Conservation (phyloP, 805 yeast genomes). For the Kurtzmaniella fragi region DNA sequence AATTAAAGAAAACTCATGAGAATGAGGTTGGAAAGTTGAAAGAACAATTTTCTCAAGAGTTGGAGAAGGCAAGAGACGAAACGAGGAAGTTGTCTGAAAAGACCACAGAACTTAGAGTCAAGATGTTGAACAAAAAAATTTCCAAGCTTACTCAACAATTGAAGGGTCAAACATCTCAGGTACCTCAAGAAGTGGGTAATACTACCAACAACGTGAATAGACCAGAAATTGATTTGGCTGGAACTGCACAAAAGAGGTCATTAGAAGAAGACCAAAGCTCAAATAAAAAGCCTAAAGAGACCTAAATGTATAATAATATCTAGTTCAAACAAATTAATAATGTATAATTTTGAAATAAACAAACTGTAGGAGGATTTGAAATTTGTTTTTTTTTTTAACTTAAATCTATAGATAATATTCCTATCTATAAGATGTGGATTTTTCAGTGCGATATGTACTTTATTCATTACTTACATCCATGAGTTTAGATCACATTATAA, state of each 20-base stretch:
- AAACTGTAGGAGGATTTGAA: too few relatives aligned
- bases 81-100: slow-evolving; percentile 48
- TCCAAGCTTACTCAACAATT: slow-evolving; percentile 29
- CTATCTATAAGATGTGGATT: too few relatives aligned
- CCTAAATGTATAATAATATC: not conserved
- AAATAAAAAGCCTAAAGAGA: slow-evolving; percentile 15
- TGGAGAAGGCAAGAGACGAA: slow-evolving; percentile 27
- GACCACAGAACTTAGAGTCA: slow-evolving; percentile 54
- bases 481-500: slow-evolving; percentile 7
- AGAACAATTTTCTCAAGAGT: slow-evolving; percentile 13
- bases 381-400: too few relatives aligned
- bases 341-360: too few relatives aligned
- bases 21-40: slow-evolving; percentile 16
- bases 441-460: too few relatives aligned
- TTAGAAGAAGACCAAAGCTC: slow-evolving; percentile 7
- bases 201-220: slow-evolving; percentile 15
- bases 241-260: slow-evolving; percentile 14
- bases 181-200: slow-evolving; percentile 5
- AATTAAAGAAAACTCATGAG: slow-evolving; percentile 11
- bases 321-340: too few relatives aligned
- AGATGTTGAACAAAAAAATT: slow-evolving; percentile 50
- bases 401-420: too few relatives aligned
- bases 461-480: not conserved
- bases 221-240: slow-evolving; percentile 16
- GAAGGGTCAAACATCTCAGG: slow-evolving; percentile 29